phyloP scores from a whole-genome alignment of 305 asterid genomes.

The Solanum hybrid region DNA sequence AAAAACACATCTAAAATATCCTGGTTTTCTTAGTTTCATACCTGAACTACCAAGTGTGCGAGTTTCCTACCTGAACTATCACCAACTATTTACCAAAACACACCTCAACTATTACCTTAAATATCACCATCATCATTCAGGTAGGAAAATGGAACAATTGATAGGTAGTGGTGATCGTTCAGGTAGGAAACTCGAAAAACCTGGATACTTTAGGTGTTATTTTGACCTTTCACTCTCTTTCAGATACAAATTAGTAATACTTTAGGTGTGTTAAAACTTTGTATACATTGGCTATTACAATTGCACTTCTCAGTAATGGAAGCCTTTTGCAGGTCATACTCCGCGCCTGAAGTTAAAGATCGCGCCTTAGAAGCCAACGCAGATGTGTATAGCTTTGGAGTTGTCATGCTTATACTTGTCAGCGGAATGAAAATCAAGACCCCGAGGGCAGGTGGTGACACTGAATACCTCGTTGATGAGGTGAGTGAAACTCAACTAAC shows the following conservation, averaged over 20 bases:
- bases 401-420: background rate
- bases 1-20: background rate
- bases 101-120: background rate
- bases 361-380: background rate
- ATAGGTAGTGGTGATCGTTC: background rate
- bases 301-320: background rate
- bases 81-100: background rate
- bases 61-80: background rate
- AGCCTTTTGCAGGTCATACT: background rate
- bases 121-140: background rate
- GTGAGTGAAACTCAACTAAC: background rate
- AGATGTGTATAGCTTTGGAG: conserved; percentile 1
- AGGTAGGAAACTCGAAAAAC: background rate
- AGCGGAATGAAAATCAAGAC: background rate
- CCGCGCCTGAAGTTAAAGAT: background rate
- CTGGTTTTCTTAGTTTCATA: background rate
- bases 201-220: background rate
- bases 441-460: background rate
- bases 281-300: background rate
- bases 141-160: background rate
- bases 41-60: background rate
- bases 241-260: background rate
- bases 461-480: background rate
- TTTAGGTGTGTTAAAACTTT: background rate
- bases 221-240: background rate